These are phyloP conservation scores for Diplocarpon mali DNA, from an alignment of 2,329 filamentous ascomycete genomes.

Conservation along the genomic window DNA sequence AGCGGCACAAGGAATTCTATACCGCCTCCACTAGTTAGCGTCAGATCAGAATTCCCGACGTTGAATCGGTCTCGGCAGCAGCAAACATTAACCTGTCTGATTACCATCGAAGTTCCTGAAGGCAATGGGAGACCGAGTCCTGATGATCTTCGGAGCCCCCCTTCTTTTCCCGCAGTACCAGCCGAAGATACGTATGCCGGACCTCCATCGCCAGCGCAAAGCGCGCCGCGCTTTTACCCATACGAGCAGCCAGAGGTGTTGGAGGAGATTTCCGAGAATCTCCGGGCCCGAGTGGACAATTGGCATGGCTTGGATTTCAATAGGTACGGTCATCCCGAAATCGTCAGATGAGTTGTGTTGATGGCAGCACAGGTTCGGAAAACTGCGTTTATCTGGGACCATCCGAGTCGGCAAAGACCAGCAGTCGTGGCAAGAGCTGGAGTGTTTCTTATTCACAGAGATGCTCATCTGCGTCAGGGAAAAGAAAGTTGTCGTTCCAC, in stretches of 20 bases:
- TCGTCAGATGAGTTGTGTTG: constrained; percentile 16
- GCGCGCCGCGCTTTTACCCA: constrained; percentile 48
- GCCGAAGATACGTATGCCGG: constrained; percentile 44
- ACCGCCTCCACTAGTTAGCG: constrained; percentile 79
- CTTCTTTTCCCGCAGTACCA: constrained; percentile 32
- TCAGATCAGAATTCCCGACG: constrained; percentile 94
- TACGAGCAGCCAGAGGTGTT: constrained; percentile 68
- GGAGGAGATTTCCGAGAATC: constrained; percentile 74
- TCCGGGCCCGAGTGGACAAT: constrained; percentile 85
- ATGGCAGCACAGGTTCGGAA: constrained; percentile 59
- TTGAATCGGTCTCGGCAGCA: constrained; percentile 85
- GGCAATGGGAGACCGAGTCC: constrained; percentile 81
- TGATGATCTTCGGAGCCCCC: constrained; percentile 58
- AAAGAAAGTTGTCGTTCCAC: constrained; percentile 56
- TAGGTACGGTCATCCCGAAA: constrained; percentile 38
- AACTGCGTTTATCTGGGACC: constrained; percentile 77
- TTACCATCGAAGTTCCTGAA: constrained; percentile 89
- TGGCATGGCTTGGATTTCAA: constrained; percentile 95
- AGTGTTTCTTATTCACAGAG: constrained; percentile 93
- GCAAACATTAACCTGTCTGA: constrained; percentile 84
- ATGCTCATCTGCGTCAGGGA: constrained; percentile 99
- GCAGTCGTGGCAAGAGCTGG: constrained; percentile 91
- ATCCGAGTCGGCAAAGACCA: constrained; percentile 94
- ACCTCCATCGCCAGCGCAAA: constrained; percentile 44
- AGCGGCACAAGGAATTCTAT: constrained; percentile 71